Base-by-base conservation (phyloP, 768 basidiomycete genomes). In the Baorangia bicolor region DNA sequence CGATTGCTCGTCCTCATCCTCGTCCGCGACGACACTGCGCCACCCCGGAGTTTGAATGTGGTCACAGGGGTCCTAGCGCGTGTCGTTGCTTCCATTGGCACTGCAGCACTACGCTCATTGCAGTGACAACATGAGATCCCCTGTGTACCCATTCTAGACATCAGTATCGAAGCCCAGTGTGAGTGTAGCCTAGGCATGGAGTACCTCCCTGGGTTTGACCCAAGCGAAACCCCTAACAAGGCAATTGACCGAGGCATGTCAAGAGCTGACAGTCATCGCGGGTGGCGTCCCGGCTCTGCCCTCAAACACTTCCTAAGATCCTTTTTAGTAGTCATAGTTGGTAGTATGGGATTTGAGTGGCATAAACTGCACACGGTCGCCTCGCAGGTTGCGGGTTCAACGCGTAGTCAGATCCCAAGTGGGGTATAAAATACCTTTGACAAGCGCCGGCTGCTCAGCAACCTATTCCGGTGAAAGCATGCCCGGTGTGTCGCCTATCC, bases 31-130 rank as follows among this genome's bases (percentile, higher is more conserved):
- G 30, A 42, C 18, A 21, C 55, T 25, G 43, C 53, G 51, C 54
- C 60, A 62, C 61, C 49, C 14, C 67, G 67, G 69, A 69, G 67
- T 71, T 69, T 65, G 59, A 69, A 71, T 71, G 27, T 35, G 53
- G 58, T 58, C 49, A 40, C 58, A 41, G 69, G 71, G 69, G 69
- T 71, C 71, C 59, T 30, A 8, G 28, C 57, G 42, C 63, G 30
- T 69, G 69, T 57, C 37, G 34, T 5, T 28, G 48, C 47, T 33
- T 42, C 45, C 7, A 16, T 40, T n/a, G 25, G n/a, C n/a, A n/a
- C n/a, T n/a, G n/a, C n/a, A n/a, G 14, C 20, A 21, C 33, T 16
- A 33, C 16, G 30, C 23, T 49, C 31, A 45, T 51, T 39, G 31
- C 40, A 28, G 25, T 14, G 8, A 13, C 42, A 43, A 16, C 25